phyloP scores from a whole-genome alignment of 1,284 basidiomycete genomes.

The Lentinula novae-zelandiae region DNA sequence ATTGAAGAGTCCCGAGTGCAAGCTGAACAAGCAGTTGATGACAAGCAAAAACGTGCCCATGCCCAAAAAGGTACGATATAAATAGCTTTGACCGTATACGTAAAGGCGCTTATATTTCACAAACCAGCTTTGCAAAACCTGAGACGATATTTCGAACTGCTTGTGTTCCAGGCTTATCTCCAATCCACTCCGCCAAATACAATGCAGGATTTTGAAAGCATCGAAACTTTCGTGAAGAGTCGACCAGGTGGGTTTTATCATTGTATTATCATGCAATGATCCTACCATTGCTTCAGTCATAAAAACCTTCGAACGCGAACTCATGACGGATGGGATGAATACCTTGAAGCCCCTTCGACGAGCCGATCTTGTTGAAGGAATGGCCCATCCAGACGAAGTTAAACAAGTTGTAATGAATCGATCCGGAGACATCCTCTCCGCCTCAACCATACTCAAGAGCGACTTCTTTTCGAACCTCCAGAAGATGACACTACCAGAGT shows the following conservation, averaged over 20 bases:
- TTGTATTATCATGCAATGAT: background rate
- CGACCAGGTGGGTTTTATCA: slow-evolving; percentile 59
- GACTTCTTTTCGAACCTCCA: slow-evolving; percentile 96
- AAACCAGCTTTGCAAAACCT: slow-evolving; percentile 74
- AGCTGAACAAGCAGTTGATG: slow-evolving; percentile 77
- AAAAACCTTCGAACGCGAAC: slow-evolving; percentile 92
- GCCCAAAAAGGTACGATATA: slow-evolving; percentile 62
- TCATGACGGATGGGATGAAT: slow-evolving; percentile 75
- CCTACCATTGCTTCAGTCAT: slow-evolving; percentile 55
- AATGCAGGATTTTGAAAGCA: slow-evolving; percentile 70
- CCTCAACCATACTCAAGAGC: slow-evolving; percentile 94
- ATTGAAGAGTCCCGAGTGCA: slow-evolving; percentile 79
- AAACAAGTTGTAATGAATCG: slow-evolving; percentile 82
- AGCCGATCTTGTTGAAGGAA: slow-evolving; percentile 66
- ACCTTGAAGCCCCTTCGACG: slow-evolving; percentile 85
- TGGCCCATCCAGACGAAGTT: slow-evolving; percentile 88
- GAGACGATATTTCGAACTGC: slow-evolving; percentile 85
- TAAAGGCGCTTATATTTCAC: background rate
- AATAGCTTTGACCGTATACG: background rate
- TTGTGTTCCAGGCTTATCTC: slow-evolving; percentile 94
- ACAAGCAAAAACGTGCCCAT: slow-evolving; percentile 60
- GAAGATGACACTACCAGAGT: slow-evolving; percentile 94
- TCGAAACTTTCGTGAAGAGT: slow-evolving; percentile 79
- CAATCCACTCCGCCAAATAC: slow-evolving; percentile 84
- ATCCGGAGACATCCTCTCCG: slow-evolving; percentile 84